Evolutionary conservation across 2,329 filamentous ascomycete species (phyloP).

Genomic region (Kalmusia sp.): DNA sequence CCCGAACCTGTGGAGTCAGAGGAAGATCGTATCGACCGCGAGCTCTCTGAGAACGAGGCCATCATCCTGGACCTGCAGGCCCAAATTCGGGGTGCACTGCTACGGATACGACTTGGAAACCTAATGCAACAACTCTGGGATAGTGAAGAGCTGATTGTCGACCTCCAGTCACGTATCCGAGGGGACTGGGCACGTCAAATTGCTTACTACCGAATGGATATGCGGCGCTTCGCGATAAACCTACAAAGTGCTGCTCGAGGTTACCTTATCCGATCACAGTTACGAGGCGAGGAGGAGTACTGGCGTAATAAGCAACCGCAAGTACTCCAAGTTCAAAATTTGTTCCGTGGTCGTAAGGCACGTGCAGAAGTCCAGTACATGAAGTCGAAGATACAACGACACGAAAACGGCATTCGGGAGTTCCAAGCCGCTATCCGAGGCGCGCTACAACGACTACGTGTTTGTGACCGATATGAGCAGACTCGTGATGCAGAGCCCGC

Average conservation of each 20-base stretch:
- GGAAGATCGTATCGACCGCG: constrained; percentile 83
- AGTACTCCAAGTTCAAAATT: constrained; percentile 80
- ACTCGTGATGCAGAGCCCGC: constrained; percentile 69
- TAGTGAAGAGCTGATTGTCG: constrained; percentile 75
- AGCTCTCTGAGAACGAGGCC: constrained; percentile 77
- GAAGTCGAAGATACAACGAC: constrained; percentile 55
- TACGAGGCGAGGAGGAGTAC: constrained; percentile 68
- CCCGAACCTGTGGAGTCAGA: constrained; percentile 80
- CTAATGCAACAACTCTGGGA: constrained; percentile 93
- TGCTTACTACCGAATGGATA: constrained; percentile 79
- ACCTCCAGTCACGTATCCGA: constrained; percentile 85
- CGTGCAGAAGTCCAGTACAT: constrained; percentile 53
- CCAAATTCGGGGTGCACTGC: constrained; percentile 80
- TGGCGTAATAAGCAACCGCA: constrained; percentile 75
- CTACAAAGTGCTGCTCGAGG: constrained; percentile 83
- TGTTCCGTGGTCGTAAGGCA: constrained; percentile 72
- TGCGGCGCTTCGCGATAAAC: constrained; percentile 79
- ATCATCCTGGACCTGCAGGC: constrained; percentile 82
- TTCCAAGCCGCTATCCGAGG: constrained; percentile 66
- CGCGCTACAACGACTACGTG: constrained; percentile 50
- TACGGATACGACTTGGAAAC: constrained; percentile 77
- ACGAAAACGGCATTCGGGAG: constrained; percentile 55
- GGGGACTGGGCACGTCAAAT: constrained; percentile 89
- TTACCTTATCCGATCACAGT: constrained; percentile 71
- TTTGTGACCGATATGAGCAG: constrained; percentile 63